A percentile compares a stretch with the other conserved stretches of the same genome.
phyloP scores from a whole-genome alignment of 139 green algal species.

The Chloropicon primus region DNA sequence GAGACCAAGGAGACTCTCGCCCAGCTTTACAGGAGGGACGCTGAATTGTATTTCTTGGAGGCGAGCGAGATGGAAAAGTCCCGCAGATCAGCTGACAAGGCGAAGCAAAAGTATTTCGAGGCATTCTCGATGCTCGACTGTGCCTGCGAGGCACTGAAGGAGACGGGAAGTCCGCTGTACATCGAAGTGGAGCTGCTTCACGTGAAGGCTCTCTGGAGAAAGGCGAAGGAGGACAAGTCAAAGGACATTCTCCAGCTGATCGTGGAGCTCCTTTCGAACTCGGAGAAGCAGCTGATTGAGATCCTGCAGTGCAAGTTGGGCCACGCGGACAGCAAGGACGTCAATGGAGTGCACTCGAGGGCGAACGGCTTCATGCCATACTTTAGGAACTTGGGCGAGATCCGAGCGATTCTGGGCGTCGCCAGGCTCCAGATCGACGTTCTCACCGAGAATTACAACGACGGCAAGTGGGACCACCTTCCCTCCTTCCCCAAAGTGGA shows the following conservation, averaged over 20 bases:
- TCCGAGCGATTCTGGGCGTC: neutral
- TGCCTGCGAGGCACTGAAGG: neutral
- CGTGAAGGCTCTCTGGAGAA: neutral
- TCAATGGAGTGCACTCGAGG: neutral
- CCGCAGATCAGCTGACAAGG: neutral
- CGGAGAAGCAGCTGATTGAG: neutral
- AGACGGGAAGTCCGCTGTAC: neutral
- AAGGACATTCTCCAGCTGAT: neutral
- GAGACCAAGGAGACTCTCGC: neutral
- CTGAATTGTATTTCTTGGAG: neutral
- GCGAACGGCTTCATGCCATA: neutral
- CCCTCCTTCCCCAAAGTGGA: neutral
- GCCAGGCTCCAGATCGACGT: neutral
- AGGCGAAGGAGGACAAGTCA: neutral
- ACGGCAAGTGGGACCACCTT: neutral
- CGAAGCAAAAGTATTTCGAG: neutral
- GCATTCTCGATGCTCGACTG: neutral
- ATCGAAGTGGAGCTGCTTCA: neutral
- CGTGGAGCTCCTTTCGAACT: neutral
- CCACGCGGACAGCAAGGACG: neutral
- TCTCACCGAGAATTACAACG: neutral
- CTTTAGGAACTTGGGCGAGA: neutral
- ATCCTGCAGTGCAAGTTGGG: neutral
- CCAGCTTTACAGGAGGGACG: neutral
- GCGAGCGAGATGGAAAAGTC: neutral